These are phyloP conservation scores for Alternaria ventricosa DNA, from an alignment of 2,329 filamentous ascomycete genomes.

Conservation along the genomic window DNA sequence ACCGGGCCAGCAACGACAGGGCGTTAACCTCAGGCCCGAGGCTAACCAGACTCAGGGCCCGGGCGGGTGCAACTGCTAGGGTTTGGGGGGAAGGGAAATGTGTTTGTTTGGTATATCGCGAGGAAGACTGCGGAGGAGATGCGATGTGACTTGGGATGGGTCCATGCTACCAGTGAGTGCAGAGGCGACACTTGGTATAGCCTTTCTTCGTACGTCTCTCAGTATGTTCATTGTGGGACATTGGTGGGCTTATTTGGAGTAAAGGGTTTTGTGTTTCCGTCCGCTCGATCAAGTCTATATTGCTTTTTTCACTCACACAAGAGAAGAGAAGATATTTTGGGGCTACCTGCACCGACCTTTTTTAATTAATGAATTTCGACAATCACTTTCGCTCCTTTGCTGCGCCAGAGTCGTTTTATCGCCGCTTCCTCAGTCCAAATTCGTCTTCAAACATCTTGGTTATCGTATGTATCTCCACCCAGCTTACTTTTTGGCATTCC, in stretches of 20 bases:
- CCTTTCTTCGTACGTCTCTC: not conserved
- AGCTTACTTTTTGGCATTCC: too few species aligned
- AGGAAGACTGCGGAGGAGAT: not conserved
- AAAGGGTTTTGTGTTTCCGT: not conserved
- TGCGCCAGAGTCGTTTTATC: too few species aligned
- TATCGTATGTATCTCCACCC: too few species aligned
- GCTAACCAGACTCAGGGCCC: slow-evolving; percentile 64
- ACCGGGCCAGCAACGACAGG: slow-evolving; percentile 62
- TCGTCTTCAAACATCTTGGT: too few species aligned
- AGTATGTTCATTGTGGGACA: slow-evolving; percentile 8
- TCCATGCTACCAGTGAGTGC: not conserved
- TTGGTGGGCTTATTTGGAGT: slow-evolving; percentile 5
- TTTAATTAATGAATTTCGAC: slow-evolving; percentile 16
- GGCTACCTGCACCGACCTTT: not conserved
- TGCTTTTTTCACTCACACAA: not conserved
- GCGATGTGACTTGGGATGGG: not conserved
- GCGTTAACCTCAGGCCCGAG: slow-evolving; percentile 71
- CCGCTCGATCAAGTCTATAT: slow-evolving; percentile 1
- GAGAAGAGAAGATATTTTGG: slow-evolving; percentile 11
- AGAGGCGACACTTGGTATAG: not conserved
- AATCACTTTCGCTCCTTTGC: too few species aligned
- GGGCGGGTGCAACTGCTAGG: slow-evolving; percentile 69
- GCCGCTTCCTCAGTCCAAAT: too few species aligned
- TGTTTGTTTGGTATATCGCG: slow-evolving; percentile 12
- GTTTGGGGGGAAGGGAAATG: not conserved